Evolutionary conservation across 805 yeast species (phyloP).

Genomic region (Saccharomycodes ludwigii): DNA sequence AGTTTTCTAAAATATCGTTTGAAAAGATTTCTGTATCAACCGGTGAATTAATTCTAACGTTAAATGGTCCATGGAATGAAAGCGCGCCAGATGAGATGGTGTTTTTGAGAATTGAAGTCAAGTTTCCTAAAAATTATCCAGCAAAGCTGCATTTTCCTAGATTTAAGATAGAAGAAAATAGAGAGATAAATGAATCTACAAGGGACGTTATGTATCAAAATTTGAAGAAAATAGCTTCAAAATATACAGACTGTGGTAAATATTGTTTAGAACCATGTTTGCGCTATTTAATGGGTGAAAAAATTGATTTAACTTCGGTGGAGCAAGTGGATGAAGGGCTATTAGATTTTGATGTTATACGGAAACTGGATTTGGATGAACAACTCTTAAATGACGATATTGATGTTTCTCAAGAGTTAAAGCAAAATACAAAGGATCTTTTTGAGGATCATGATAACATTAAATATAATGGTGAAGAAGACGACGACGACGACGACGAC

Average conservation of each 20-base stretch:
- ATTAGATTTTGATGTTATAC: slow-evolving; percentile 30
- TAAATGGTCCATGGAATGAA: slow-evolving; percentile 66
- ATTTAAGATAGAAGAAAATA: slow-evolving; percentile 68
- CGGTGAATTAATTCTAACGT: slow-evolving; percentile 63
- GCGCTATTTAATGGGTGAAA: slow-evolving; percentile 72
- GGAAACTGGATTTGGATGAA: slow-evolving; percentile 26
- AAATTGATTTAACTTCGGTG: slow-evolving; percentile 32
- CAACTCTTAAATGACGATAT: slow-evolving; percentile 20
- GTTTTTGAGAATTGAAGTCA: slow-evolving; percentile 57
- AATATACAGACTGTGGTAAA: slow-evolving; percentile 41
- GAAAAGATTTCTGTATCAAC: slow-evolving; percentile 83
- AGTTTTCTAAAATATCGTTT: slow-evolving; percentile 75
- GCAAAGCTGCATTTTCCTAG: slow-evolving; percentile 33
- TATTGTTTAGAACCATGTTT: slow-evolving; percentile 76
- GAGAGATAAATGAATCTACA: slow-evolving; percentile 42
- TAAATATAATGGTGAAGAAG: slow-evolving; percentile 15
- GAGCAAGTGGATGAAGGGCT: slow-evolving; percentile 23
- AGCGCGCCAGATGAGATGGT: slow-evolving; percentile 30
- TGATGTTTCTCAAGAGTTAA: slow-evolving; percentile 23
- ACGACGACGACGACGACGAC: slow-evolving; percentile 23
- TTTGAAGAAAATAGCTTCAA: slow-evolving; percentile 42
- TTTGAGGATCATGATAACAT: slow-evolving; percentile 1
- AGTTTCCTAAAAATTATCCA: slow-evolving; percentile 69
- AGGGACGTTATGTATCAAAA: slow-evolving; percentile 37
- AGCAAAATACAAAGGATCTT: slow-evolving; percentile 3